These are phyloP conservation scores for Myxozyma mucilagina DNA, from an alignment of 805 yeast genomes.

Conservation along the genomic window DNA sequence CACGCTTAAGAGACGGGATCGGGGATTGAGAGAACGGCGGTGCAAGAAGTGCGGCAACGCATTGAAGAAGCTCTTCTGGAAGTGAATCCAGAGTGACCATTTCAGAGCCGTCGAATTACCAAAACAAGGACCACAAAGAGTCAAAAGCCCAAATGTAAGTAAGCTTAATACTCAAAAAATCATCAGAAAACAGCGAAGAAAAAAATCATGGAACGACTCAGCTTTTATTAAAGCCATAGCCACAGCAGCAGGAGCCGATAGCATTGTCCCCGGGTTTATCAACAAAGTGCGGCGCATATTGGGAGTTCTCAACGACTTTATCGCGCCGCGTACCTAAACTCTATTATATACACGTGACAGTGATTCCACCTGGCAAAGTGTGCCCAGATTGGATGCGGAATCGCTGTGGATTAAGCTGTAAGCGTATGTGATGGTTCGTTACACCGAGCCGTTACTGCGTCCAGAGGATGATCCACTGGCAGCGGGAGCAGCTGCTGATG, in stretches of 20 bases:
- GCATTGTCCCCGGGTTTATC: not conserved
- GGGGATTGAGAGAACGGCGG: conserved; percentile 14
- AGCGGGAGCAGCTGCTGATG: conserved; percentile 14
- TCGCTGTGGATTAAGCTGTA: too few species aligned
- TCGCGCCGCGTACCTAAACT: not conserved
- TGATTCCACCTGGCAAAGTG: not conserved
- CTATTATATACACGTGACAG: not conserved
- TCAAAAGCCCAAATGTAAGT: too few species aligned
- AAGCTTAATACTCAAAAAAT: not conserved
- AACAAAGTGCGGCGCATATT: conserved; percentile 3
- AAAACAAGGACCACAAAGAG: not conserved
- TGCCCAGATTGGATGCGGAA: too few species aligned
- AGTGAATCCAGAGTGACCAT: conserved; percentile 10
- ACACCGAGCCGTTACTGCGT: conserved; percentile 13
- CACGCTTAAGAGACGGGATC: conserved; percentile 8
- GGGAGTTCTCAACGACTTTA: not conserved
- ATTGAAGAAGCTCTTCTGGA: conserved; percentile 27
- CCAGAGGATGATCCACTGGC: conserved; percentile 19
- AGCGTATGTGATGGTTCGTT: not conserved
- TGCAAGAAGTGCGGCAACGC: conserved; percentile 9
- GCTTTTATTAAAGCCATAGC: too few species aligned
- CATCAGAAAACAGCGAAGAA: not conserved
- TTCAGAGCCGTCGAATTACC: not conserved
- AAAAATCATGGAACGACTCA: too few species aligned
- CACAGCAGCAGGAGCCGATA: not conserved